Conservation (phyloP, 1,139 yeast species). For the Candida gigantensis region DNA sequence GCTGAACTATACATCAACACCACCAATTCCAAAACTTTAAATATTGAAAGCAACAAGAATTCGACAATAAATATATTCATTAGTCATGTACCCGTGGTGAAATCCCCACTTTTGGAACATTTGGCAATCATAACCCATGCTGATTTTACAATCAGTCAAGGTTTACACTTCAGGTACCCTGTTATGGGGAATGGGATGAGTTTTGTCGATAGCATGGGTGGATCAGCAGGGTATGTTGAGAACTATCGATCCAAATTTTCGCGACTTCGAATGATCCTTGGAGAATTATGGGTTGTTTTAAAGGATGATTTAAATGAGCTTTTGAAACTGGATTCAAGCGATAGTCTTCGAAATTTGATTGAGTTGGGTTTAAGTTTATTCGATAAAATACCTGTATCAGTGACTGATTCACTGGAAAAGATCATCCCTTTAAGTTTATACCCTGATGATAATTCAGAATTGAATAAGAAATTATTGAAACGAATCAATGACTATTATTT, state of each 20-base stretch:
- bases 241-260: conserved; percentile 62
- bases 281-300: conserved; percentile 65
- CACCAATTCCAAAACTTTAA: conserved; percentile 12
- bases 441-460: conserved; percentile 19
- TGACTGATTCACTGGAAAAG: conserved; percentile 35
- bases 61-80: conserved; percentile 61
- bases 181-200: conserved; percentile 72
- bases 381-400: conserved; percentile 60
- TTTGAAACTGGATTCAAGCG: conserved; percentile 28
- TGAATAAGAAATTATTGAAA: conserved; percentile 26
- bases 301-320: conserved; percentile 49
- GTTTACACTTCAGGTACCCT: conserved; percentile 71
- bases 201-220: conserved; percentile 46
- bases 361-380: conserved; percentile 61
- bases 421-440: conserved; percentile 43
- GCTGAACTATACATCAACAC: conserved; percentile 48
- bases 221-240: conserved; percentile 39
- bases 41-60: conserved; percentile 11
- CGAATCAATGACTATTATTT: conserved; percentile 56
- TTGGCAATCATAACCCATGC: conserved; percentile 67
- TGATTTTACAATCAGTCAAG: conserved; percentile 72
- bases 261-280: conserved; percentile 61
- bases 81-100: conserved; percentile 66
- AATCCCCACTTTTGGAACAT: conserved; percentile 68
- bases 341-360: conserved; percentile 14